Base-by-base conservation (phyloP, 768 basidiomycete species). In the Tubosaeta sp. region DNA sequence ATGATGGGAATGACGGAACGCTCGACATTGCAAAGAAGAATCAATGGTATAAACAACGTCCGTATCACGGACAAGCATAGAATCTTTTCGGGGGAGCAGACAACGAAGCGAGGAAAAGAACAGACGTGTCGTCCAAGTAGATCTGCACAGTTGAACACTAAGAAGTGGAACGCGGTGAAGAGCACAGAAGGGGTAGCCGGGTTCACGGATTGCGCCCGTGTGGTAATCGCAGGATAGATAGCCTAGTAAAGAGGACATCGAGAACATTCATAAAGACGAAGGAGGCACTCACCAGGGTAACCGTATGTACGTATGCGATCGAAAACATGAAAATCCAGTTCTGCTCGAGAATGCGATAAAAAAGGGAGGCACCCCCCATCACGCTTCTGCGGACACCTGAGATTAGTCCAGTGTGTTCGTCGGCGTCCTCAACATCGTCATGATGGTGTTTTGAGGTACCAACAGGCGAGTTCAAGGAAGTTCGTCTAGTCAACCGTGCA, bases 11-110 rank as follows among this genome's bases (percentile, higher is more conserved):
- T 26, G 8, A 72, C 59, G 8, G 74, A 72, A 39, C 76, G 79
- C 58, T 84, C 80, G 33, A 95, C 71, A 64, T 97, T 97, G 76
- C 93, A 95, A 70, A 86, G 75, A 16, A 95, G 76, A 68, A 97
- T 86, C 37, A 94, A 62, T 26, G 91, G 91, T 46, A 97, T 81
- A 71, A 94, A 93, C 31, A 90, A 65, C 2, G 84, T 86, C 46
- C 92, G 82, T 3, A 78, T 67, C 31, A 86, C 62, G 14, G 90
- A 86, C 9, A 88, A 65, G 7, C 67, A 60, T 16, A 90, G 66
- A 26, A 93, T 76, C n/a, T 75, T 76, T 14, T 73, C 75, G 5
- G 80, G 76, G 9, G 82, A 82, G 81, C 88, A 91, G 43, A 90
- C 71, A 22, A 82, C 69, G 31, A 91, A 70, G 13, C 64, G 64